These are phyloP conservation scores for Saccharomyces hybrid DNA, from an alignment of 1,139 yeast species.

Conservation along the genomic window DNA sequence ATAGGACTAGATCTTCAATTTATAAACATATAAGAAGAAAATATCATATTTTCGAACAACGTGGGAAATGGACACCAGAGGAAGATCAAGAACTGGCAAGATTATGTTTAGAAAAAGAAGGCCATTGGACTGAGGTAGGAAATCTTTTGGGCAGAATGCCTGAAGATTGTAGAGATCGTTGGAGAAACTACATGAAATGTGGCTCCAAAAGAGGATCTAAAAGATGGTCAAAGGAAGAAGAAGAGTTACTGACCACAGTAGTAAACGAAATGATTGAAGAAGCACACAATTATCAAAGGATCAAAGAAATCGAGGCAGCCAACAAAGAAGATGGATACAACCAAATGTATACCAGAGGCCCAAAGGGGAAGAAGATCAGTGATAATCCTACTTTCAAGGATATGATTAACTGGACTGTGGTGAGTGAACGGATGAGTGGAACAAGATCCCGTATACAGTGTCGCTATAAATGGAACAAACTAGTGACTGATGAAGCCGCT, in stretches of 20 bases:
- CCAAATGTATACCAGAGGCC: constrained; percentile 14
- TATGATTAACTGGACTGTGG: constrained; percentile 71
- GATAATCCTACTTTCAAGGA: constrained; percentile 13
- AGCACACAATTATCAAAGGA: constrained; percentile 2
- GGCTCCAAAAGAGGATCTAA: constrained; percentile 65
- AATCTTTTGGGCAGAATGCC: constrained; percentile 83
- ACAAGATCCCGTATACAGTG: constrained; percentile 77
- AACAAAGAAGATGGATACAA: constrained; percentile 22
- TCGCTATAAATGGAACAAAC: constrained; percentile 78
- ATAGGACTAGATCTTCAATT: constrained; percentile 77
- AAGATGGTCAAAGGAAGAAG: constrained; percentile 56
- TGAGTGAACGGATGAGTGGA: constrained; percentile 76
- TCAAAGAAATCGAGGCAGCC: constrained; percentile 18
- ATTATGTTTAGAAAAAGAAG: constrained; percentile 58
- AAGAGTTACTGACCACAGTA: constrained; percentile 2
- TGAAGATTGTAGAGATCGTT: constrained; percentile 91
- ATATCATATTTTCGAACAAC: constrained; percentile 74
- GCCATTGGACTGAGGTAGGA: constrained; percentile 84
- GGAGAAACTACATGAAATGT: constrained; percentile 92
- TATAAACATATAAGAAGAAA: constrained; percentile 88
- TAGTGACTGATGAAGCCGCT: constrained; percentile 45
- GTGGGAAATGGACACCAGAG: constrained; percentile 83
- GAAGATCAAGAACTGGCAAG: constrained; percentile 64
- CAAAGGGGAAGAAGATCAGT: constrained; percentile 17
- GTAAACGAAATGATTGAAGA: not conserved